Evolutionary conservation across 2,329 filamentous ascomycete genomes (phyloP), one percentile per base, ranked within the genome.

Genomic region (Alternaria solani): DNA sequence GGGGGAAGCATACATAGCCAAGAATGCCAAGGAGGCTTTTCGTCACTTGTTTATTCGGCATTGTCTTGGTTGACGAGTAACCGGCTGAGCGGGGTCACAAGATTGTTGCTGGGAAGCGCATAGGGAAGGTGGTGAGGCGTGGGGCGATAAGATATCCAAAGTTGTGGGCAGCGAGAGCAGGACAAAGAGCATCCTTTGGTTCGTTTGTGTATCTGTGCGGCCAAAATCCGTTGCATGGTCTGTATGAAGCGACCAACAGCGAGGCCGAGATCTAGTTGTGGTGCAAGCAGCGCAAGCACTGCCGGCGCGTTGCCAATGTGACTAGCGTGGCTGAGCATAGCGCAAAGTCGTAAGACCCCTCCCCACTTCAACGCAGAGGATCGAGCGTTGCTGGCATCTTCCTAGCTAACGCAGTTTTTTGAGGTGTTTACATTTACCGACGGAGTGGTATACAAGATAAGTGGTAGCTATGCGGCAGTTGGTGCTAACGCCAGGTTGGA

Each of bases 1-100:
- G 59, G 64, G 69, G 64, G 66, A 62, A 65, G 20, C 20, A 55
- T 64, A 55, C 60, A 63, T 9, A 9, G 66, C 69, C 69, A 72
- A 73, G 69, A 55, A 36, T 57, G 63, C 69, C 62, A 66, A 67
- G 64, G 30, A 51, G 20, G 55, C 57, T 57, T 61, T 44, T 55
- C 48, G 36, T 51, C 51, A 43, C 59, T 57, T 54, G 46, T 51
- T 48, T 57, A n/a, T 32, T 30, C 38, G 39, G 20, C 41, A 61
- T 42, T 11, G 20, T 52, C 43, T 49, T 48, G 49, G 25, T 32
- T 51, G 25, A n/a, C 46, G 18, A 18, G 23, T 32, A 44, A 30
- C 23, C 6, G 25, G 38, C 30, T 38, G 28, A 25, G 34, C 44
- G 42, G 42, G 25, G 30, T 51, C 39, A 34, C 32, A 14, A 46